Percentiles rank a stretch among this genome's conserved stretches.
Conservation (phyloP, 768 basidiomycete genomes). For the Chalciporus piperatus region DNA sequence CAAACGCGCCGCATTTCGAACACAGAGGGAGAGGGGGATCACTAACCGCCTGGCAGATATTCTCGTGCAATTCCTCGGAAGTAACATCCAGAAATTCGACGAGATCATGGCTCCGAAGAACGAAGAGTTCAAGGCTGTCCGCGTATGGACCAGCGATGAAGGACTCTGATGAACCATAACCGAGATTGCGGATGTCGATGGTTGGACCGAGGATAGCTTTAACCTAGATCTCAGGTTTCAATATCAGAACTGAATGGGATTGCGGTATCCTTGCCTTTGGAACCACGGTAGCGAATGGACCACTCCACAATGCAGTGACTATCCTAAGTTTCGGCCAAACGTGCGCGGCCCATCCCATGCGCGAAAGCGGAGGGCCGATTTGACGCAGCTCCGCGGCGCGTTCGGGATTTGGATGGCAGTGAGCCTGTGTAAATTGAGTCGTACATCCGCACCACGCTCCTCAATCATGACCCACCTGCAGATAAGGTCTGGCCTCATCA, state of each 20-base stretch:
- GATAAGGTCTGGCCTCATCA: conserved; percentile 1
- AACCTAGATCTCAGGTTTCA: conserved; percentile 4
- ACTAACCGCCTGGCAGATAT: conserved; percentile 17
- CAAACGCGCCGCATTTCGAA: background rate
- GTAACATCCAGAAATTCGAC: conserved; percentile 19
- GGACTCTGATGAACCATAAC: conserved; percentile 15
- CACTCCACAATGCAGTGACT: conserved; percentile 6
- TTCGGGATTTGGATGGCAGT: conserved; percentile 10
- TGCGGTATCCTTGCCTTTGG: conserved; percentile 8
- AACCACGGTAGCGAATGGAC: conserved; percentile 6
- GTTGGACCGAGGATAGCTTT: conserved; percentile 11
- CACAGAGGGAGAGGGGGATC: background rate
- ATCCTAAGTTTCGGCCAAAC: conserved; percentile 12
- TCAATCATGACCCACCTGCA: conserved; percentile 6
- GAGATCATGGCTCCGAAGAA: background rate
- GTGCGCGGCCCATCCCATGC: conserved; percentile 13
- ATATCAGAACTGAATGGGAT: background rate
- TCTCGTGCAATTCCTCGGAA: conserved; percentile 6
- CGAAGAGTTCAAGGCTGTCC: conserved; percentile 6
- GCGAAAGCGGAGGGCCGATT: conserved; percentile 11
- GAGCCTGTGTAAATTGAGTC: conserved; percentile 3
- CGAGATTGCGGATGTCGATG: background rate
- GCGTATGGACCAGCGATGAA: background rate
- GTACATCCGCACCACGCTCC: background rate
- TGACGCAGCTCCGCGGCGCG: conserved; percentile 18